Base-by-base conservation (phyloP, 2,329 filamentous ascomycete genomes). In the Zymoseptoria ardabiliae region DNA sequence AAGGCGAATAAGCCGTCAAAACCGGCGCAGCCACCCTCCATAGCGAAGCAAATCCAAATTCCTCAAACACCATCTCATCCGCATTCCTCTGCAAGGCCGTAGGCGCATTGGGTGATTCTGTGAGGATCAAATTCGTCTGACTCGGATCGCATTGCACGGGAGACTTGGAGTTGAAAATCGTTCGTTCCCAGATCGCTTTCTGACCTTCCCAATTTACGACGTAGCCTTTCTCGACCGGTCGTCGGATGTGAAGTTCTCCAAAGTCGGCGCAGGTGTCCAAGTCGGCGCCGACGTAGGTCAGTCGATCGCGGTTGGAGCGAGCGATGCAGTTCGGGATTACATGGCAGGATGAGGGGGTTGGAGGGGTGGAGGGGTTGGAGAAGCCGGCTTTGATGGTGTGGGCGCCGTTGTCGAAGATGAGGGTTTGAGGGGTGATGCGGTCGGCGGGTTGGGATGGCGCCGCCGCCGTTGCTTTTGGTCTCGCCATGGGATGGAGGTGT, bases 1-100 rank as follows among this genome's bases (percentile, higher is more conserved):
- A 66, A 6, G 66, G 66, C n/a, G 66, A 65, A 50, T 67, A 69
- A 20, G 68, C 66, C 57, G 68, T 68, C 50, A 70, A 54, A 2
- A 73, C 54, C 1, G 67, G 59, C 11, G 60, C 65, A n/a, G 61
- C 50, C 10, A 51, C 59, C 61, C 94, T 85, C 65, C 88, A 88
- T 75, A 96, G 96, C 65, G 89, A 88, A 10, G 87, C 84, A 74
- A 99, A 99, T 2, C 90, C 90, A 77, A 94, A 99, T 72, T 97
- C 92, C 72, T 99, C 94, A 78, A 99, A 97, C 1, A 97, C 85
- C 71, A 99, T 91, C 77, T 99, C 93, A 70, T 99, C 94, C 67
- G 90, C 91, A 72, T 97, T 94, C 48, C 87, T 84, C 74, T 97
- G 91, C 63, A 99, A 76, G 11, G 86, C 85, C 0, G 88, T 86